phyloP scores from a whole-genome alignment of 2,329 filamentous ascomycete species.

The Epichloe aotearoae region DNA sequence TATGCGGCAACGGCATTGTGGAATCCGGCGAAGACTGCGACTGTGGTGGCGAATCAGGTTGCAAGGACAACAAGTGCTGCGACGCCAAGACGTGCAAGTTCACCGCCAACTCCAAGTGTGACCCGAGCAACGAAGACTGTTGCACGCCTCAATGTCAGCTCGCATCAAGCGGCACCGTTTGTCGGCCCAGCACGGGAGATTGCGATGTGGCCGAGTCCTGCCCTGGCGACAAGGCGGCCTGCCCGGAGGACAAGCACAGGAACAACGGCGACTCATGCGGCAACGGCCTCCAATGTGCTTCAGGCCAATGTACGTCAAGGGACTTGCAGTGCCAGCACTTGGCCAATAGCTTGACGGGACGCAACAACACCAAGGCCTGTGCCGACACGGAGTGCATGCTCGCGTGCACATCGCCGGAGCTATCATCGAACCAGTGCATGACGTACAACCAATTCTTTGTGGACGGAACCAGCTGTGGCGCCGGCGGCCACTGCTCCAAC shows the following conservation, averaged over 20 bases:
- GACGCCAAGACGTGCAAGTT: constrained; percentile 80
- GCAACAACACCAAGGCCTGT: constrained; percentile 72
- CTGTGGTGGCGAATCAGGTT: constrained; percentile 66
- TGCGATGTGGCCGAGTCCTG: constrained; percentile 85
- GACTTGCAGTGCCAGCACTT: constrained; percentile 78
- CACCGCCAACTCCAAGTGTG: constrained; percentile 60
- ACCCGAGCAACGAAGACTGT: constrained; percentile 70
- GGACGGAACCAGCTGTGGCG: constrained; percentile 76
- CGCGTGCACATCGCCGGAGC: constrained; percentile 59
- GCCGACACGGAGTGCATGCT: constrained; percentile 52
- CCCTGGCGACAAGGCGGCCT: constrained; percentile 55
- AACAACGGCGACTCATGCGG: constrained; percentile 64
- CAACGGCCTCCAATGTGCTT: constrained; percentile 61
- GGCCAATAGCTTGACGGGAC: constrained; percentile 60
- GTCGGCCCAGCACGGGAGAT: constrained; percentile 61
- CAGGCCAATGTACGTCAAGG: constrained; percentile 87
- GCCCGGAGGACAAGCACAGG: constrained; percentile 58
- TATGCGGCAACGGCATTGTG: constrained; percentile 95
- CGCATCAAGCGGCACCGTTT: constrained; percentile 55
- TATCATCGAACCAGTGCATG: constrained; percentile 54
- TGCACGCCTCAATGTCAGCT: constrained; percentile 57
- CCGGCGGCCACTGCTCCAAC: constrained; percentile 66
- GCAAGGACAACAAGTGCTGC: constrained; percentile 69
- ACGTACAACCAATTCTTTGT: constrained; percentile 81
- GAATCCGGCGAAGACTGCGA: constrained; percentile 92